A percentile compares a stretch with the other conserved stretches of the same genome.
Evolutionary conservation across 495 filamentous ascomycete genomes (phyloP).

Genomic region (Annulohypoxylon stygium): DNA sequence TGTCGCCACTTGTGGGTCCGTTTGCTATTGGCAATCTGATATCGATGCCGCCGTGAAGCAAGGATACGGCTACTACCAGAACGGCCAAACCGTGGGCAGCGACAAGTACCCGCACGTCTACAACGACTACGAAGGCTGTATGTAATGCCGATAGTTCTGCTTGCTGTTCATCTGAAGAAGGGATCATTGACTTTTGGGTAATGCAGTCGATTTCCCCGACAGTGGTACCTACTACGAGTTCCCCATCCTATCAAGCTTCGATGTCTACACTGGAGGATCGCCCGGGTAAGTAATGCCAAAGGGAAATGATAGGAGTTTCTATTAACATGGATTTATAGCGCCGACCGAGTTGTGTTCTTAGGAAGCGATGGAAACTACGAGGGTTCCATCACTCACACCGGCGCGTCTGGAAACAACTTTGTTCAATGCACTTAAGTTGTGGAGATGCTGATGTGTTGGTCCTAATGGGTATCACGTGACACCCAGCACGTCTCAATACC

Average conservation of each 20-base stretch:
- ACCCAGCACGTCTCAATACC: no score
- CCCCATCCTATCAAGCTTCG: slow-evolving; percentile 69
- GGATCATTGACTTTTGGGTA: neutral
- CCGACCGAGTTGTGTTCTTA: slow-evolving; percentile 77
- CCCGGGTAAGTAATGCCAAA: slow-evolving; percentile 59
- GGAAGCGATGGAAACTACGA: slow-evolving; percentile 66
- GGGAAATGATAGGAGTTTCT: no score
- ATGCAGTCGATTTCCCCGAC: slow-evolving; percentile 61
- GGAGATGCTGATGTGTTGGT: no score
- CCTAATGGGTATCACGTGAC: no score
- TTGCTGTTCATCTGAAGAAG: neutral
- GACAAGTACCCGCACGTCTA: slow-evolving; percentile 77
- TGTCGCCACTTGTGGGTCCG: slow-evolving; percentile 54
- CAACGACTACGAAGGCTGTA: slow-evolving; percentile 75
- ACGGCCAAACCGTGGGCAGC: slow-evolving; percentile 58
- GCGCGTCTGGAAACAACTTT: slow-evolving; percentile 75
- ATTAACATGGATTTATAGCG: neutral
- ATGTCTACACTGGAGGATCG: slow-evolving; percentile 71
- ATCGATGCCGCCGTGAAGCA: slow-evolving; percentile 64
- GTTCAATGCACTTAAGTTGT: slow-evolving; percentile 63
- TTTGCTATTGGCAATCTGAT: slow-evolving; percentile 55
- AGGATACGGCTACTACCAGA: slow-evolving; percentile 63
- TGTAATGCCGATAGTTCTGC: neutral
- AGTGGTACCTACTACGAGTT: slow-evolving; percentile 75
- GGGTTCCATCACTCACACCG: slow-evolving; percentile 75